These are phyloP conservation scores for Talaromyces sp. DNA, from an alignment of 2,329 filamentous ascomycete genomes.

Conservation along the genomic window DNA sequence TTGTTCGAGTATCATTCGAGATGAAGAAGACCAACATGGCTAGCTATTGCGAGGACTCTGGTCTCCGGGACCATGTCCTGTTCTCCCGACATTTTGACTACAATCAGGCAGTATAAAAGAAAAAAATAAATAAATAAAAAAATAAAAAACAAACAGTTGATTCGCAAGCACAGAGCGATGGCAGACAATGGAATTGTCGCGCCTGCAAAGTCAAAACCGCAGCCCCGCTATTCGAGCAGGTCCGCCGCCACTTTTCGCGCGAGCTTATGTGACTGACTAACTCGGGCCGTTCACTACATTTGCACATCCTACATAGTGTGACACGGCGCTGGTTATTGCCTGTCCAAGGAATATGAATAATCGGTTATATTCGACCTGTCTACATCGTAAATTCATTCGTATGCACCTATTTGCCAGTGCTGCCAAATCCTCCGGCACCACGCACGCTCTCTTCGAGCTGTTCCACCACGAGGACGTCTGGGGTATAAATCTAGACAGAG, in stretches of 20 bases:
- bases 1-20: slow-evolving; percentile 4
- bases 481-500: slow-evolving; percentile 69
- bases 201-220: neutral
- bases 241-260: neutral
- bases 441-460: slow-evolving; percentile 85
- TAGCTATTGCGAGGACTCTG: slow-evolving; percentile 79
- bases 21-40: slow-evolving; percentile 66
- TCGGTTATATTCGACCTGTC: neutral
- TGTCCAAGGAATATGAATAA: neutral
- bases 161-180: neutral
- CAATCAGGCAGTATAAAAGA: neutral
- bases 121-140: no score
- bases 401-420: slow-evolving; percentile 56
- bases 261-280: neutral
- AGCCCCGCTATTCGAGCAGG: neutral
- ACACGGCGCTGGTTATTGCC: no score
- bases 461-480: slow-evolving; percentile 82
- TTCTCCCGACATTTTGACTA: slow-evolving; percentile 6
- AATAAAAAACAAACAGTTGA: neutral
- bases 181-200: neutral
- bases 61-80: slow-evolving; percentile 51
- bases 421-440: slow-evolving; percentile 86
- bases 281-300: neutral
- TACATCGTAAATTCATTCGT: neutral
- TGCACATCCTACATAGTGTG: neutral